Percentiles rank a stretch among this genome's conserved stretches.
phyloP scores from a whole-genome alignment of 441 rosid genomes.

The Viola pubescens region DNA sequence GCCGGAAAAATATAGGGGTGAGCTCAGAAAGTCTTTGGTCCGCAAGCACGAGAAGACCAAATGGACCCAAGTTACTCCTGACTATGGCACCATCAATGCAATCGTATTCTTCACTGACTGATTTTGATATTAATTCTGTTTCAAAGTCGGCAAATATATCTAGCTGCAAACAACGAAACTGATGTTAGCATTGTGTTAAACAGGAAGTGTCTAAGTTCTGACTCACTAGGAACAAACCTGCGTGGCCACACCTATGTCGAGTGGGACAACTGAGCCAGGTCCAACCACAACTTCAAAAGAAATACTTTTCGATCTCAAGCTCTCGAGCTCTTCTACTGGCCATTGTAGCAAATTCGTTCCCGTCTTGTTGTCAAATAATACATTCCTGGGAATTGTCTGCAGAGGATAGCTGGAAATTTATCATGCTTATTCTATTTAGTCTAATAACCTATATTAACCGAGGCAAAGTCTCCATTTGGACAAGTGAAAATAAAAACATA shows the following conservation, averaged over 20 bases:
- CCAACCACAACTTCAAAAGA: not conserved
- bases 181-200: no score
- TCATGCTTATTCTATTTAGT: not conserved
- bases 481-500: no score
- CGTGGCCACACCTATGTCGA: not conserved
- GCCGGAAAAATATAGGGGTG: conserved; percentile 73
- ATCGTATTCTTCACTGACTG: conserved; percentile 33
- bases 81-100: conserved; percentile 58
- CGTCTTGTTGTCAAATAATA: not conserved
- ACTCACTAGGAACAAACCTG: not conserved
- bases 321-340: not conserved
- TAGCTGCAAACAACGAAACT: conserved; percentile 1
- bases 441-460: no score
- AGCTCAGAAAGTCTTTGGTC: conserved; percentile 51
- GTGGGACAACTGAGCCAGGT: not conserved
- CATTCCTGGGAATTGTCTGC: conserved; percentile 2
- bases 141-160: conserved; percentile 70
- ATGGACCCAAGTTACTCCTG: conserved; percentile 74
- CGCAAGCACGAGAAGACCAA: conserved; percentile 71
- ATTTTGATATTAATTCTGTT: conserved; percentile 25
- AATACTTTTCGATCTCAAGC: not conserved
- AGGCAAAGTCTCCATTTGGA: no score
- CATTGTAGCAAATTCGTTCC: not conserved
- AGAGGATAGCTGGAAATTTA: not conserved
- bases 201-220: no score